Percentiles rank a stretch among this genome's conserved stretches.
These are phyloP conservation scores for Xylaria sp. DNA, from an alignment of 2,329 filamentous ascomycete genomes.

Conservation along the genomic window DNA sequence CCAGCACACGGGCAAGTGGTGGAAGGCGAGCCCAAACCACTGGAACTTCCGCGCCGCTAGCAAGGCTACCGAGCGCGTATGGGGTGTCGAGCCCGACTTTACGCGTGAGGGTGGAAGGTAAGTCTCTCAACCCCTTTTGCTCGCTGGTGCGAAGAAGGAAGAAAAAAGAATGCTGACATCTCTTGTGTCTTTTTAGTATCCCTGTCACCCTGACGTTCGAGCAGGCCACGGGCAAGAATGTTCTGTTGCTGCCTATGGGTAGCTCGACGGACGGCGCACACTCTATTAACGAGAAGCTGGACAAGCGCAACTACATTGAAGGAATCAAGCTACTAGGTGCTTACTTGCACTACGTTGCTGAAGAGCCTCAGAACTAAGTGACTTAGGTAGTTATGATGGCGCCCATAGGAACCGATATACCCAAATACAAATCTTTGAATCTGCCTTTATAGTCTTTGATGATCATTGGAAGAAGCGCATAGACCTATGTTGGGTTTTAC, in stretches of 20 bases:
- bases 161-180: neutral
- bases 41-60: slow-evolving; percentile 97
- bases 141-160: neutral
- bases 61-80: slow-evolving; percentile 96
- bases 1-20: slow-evolving; percentile 96
- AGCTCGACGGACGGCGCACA: slow-evolving; percentile 96
- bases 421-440: too few relatives aligned
- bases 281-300: slow-evolving; percentile 98
- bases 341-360: slow-evolving; percentile 94
- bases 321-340: slow-evolving; percentile 94
- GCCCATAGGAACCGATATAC: too few relatives aligned
- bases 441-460: too few relatives aligned
- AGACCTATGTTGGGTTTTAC: too few relatives aligned
- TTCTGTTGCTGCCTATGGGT: slow-evolving; percentile 93
- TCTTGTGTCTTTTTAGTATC: slow-evolving; percentile 66
- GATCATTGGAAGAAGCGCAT: too few relatives aligned
- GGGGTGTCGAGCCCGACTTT: slow-evolving; percentile 90
- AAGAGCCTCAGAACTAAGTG: slow-evolving; percentile 65
- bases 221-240: slow-evolving; percentile 97
- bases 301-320: slow-evolving; percentile 97
- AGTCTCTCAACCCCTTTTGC: slow-evolving; percentile 37
- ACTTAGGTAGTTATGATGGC: neutral
- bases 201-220: slow-evolving; percentile 97
- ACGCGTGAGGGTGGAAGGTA: slow-evolving; percentile 93
- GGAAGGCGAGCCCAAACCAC: slow-evolving; percentile 96